Conservation (phyloP, 2,329 filamentous ascomycete species). For the Simplicillium aogashimaense region DNA sequence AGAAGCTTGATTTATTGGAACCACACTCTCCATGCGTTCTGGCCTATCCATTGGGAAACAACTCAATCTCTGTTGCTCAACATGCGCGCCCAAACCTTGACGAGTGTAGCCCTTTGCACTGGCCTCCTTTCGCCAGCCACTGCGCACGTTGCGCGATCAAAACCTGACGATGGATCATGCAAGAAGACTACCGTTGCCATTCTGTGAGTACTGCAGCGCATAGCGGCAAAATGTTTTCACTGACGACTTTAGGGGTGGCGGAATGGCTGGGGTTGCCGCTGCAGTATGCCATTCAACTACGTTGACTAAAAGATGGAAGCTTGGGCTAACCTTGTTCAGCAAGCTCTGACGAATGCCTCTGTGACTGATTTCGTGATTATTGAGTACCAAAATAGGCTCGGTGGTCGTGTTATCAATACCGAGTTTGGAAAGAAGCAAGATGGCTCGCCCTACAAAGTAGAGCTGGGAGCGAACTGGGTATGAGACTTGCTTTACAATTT, state of each 20-base stretch:
- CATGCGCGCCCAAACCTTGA: no score
- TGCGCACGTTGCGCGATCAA: neutral
- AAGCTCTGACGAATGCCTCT: constrained; percentile 51
- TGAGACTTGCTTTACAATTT: constrained; percentile 13
- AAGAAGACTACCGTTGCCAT: constrained; percentile 20
- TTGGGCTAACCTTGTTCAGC: constrained; percentile 13
- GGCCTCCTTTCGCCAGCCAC: neutral
- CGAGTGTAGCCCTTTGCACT: neutral
- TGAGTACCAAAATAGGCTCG: constrained; percentile 52
- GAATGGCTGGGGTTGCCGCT: constrained; percentile 6
- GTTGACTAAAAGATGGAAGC: neutral
- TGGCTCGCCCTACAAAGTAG: constrained; percentile 46
- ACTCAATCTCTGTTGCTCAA: no score
- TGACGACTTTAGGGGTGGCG: constrained; percentile 3
- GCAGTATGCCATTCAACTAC: constrained; percentile 1
- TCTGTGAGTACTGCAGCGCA: constrained; percentile 11
- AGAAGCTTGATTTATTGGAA: no score
- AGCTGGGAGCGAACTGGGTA: constrained; percentile 60
- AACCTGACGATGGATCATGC: constrained; percentile 7
- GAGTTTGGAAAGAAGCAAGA: constrained; percentile 40
- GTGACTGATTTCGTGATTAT: constrained; percentile 55
- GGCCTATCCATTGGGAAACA: no score
- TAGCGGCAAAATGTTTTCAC: neutral
- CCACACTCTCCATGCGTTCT: no score
- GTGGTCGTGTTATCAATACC: constrained; percentile 49